Evolutionary conservation across 805 yeast genomes (phyloP), one percentile per base, ranked within the genome.

Genomic region (Pichia pseudocactophila): DNA sequence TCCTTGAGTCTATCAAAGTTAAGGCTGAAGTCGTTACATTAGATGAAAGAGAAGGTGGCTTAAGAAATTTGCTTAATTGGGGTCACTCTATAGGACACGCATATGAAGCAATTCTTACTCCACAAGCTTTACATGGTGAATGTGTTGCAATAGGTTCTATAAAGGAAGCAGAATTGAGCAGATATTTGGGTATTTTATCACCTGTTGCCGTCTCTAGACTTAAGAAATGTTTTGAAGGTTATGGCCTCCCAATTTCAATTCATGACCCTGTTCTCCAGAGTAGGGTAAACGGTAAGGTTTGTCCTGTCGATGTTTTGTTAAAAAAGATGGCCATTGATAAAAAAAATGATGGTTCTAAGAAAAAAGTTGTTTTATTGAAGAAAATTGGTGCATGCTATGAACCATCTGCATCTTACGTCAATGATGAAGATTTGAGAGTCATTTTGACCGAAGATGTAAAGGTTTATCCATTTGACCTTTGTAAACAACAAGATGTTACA

Each of bases 11-110:
- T 8, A 86, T 86, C 39, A 73, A 70, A 50, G 97, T 92, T 42
- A 92, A 92, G 64, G 96, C 97, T 5, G 84, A 79, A 50, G 98
- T 92, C 37, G 98, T 92, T 13, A 76, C 95, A 3, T 71, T 79
- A 15, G 98, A 92, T 64, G 98, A 92, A 64, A 82, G 95, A 56
- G 98, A 92, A 64, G 87, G 96, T 38, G 92, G 96, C 3, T 72
- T 92, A 51, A 76, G 98, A 65, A 92, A 92, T 62, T 66, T 92
- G 50, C 71, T 92, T 46, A 92, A 92, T 64, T 92, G 90, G 59
- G 98, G 98, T 30, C 98, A 92, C 62, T 77, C 96, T 25, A 89
- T 92, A 54, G 98, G 98, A 36, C 98, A 92, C 62, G 98, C 98
- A 17, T 88, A 83, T 50, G 98, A 92, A 68, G 97, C 98, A n/a